Base-by-base conservation (phyloP, 768 basidiomycete genomes). In the Xerocomus potaroensis region DNA sequence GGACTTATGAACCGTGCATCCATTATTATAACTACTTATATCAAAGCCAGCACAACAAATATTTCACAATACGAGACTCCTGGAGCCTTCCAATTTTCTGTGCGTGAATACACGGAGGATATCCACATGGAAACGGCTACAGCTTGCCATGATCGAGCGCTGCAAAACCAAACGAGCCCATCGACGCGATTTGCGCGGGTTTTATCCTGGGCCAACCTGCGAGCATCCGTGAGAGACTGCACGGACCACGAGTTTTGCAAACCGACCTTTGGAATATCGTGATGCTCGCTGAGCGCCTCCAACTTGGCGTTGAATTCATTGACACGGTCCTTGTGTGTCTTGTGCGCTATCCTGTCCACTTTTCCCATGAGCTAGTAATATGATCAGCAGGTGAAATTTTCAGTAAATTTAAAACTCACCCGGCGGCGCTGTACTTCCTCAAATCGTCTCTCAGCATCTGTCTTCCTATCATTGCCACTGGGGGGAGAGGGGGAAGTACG, bases 311-410 rank as follows among this genome's bases (percentile, higher is more conserved):
- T 96, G 59, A 94, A 91, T 59, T 93, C 91, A 53, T 79, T 82
- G 30, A 96, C 92, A 34, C 92, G 84, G 50, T 96, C 92, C 69
- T 96, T 96, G 69, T 96, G 92, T 6, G 88, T 91, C 71, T 87
- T 90, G 58, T 72, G 72, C 0, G 92, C 91, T 59, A 88, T 60
- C 67, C 80, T 88, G 15, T 79, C 76, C 15, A 94, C 87, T 55
- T 79, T 81, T 50, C 82, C 78, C 19, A 78, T 77, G 37, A 92
- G 78, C 91, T 93, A 34, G n/a, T 12, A 41, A 30, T 42, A 16
- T 22, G 41, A 37, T 67, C 16, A 61, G 48, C 12, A 22, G 8
- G 22, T 32, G 15, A 22, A n/a, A 24, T 30, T 14, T 4, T 33
- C 32, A 19, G n/a, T 16, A 16, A 42, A 12, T 19, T 35, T 11